These are phyloP conservation scores for Hyaloperonospora brassicae DNA, from an alignment of 352 stramenopile genomes.

Conservation along the genomic window DNA sequence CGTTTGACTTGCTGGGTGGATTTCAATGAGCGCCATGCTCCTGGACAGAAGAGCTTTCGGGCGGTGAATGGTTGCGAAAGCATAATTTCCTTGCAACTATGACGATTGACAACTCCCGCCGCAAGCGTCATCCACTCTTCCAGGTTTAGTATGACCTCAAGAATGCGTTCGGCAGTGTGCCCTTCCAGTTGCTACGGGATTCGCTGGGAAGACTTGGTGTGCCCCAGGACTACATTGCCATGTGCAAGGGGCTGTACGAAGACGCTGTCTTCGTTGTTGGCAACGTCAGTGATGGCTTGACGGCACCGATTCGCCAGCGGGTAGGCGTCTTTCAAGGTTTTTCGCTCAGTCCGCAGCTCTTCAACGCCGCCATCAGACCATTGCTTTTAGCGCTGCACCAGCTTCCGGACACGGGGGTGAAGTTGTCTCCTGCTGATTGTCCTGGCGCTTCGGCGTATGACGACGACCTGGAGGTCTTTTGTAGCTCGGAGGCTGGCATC, in stretches of 20 bases:
- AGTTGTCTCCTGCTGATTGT: background rate
- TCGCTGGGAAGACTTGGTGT: conserved; percentile 11
- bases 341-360: conserved; percentile 22
- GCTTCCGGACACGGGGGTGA: background rate
- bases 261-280: conserved; percentile 9
- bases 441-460: conserved; percentile 10
- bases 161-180: conserved; percentile 21
- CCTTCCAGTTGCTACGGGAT: conserved; percentile 12
- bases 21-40: background rate
- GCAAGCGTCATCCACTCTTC: conserved; percentile 7
- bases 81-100: conserved; percentile 23
- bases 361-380: conserved; percentile 14
- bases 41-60: conserved; percentile 17
- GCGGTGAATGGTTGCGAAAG: conserved; percentile 22
- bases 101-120: too few species aligned
- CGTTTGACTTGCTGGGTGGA: background rate
- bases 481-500: too few species aligned
- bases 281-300: conserved; percentile 14
- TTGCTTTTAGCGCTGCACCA: conserved; percentile 9
- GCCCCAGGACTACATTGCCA: background rate
- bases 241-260: conserved; percentile 7
- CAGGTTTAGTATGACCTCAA: conserved; percentile 25
- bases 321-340: conserved; percentile 21
- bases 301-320: conserved; percentile 7
- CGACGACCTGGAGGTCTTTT: conserved; percentile 23